Evolutionary conservation across 1,139 yeast genomes (phyloP).

Genomic region (Geotrichum klebahnii): DNA sequence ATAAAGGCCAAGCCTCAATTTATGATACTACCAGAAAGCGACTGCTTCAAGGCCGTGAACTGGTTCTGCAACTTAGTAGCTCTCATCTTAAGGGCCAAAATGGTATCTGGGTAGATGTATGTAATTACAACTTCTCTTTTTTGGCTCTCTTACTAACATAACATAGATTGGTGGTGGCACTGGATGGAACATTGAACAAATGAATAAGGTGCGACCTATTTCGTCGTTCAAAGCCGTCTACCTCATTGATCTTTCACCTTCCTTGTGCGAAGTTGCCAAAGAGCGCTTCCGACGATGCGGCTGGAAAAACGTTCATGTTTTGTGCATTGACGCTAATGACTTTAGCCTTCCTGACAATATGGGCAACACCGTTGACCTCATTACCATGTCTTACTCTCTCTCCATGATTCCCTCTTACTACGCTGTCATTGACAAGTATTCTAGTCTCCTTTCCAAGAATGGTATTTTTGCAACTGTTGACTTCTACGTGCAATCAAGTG

Average conservation of each 20-base stretch:
- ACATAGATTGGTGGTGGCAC: constrained; percentile 70
- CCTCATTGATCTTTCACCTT: constrained; percentile 71
- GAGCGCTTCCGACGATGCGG: constrained; percentile 52
- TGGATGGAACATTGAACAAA: constrained; percentile 73
- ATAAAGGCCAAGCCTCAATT: constrained; percentile 69
- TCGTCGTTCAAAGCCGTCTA: constrained; percentile 60
- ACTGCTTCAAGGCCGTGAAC: constrained; percentile 66
- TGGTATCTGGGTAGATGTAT: constrained; percentile 66
- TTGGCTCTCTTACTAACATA: not conserved
- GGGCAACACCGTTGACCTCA: constrained; percentile 52
- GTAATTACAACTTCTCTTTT: constrained; percentile 6
- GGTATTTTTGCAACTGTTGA: constrained; percentile 71
- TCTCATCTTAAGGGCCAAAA: constrained; percentile 46
- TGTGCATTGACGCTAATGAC: constrained; percentile 72
- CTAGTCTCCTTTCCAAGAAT: constrained; percentile 49
- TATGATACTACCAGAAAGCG: constrained; percentile 66
- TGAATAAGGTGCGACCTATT: constrained; percentile 55
- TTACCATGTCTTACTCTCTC: constrained; percentile 73
- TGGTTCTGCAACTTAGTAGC: constrained; percentile 56
- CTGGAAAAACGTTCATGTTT: constrained; percentile 63
- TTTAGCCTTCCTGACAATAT: constrained; percentile 47
- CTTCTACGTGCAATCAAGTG: constrained; percentile 69
- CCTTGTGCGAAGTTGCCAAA: constrained; percentile 67
- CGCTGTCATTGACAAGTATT: constrained; percentile 71
- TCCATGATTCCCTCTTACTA: constrained; percentile 83